Evolutionary conservation across 2,329 filamentous ascomycete species (phyloP).

Genomic region (Eutypella sp.): DNA sequence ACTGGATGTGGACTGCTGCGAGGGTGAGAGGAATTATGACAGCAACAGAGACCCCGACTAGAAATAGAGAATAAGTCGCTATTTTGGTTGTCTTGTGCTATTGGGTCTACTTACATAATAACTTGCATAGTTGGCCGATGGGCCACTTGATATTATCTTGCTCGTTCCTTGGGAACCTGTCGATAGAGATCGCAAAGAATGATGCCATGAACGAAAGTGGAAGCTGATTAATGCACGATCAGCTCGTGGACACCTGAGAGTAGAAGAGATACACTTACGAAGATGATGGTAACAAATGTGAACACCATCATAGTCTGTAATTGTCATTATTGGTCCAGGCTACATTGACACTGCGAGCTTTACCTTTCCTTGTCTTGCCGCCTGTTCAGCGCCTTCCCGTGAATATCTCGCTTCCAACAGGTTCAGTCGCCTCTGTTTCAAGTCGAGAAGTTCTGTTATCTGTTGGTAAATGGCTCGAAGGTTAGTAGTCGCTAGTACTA

Average conservation of each 20-base stretch:
- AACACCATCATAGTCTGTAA: background rate
- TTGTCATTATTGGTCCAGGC: background rate
- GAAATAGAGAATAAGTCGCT: background rate
- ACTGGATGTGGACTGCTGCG: background rate
- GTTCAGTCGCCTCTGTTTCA: background rate
- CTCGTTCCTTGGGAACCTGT: background rate
- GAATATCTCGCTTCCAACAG: background rate
- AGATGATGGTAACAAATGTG: background rate
- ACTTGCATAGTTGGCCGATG: background rate
- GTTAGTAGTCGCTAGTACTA: background rate
- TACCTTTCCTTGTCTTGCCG: background rate
- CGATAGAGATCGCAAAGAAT: background rate
- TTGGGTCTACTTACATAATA: background rate
- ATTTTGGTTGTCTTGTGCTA: background rate
- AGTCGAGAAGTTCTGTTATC: background rate
- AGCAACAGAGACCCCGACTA: background rate
- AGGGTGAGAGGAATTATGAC: background rate
- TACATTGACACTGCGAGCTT: background rate
- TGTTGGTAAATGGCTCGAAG: no score
- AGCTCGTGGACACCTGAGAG: background rate
- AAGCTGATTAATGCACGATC: background rate
- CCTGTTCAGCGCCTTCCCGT: background rate
- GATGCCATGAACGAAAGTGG: background rate
- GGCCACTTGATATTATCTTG: background rate
- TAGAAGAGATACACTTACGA: background rate